Percentiles rank a stretch among this genome's conserved stretches.
Evolutionary conservation across 768 basidiomycete species (phyloP).

Genomic region (Trametes gibbosa): DNA sequence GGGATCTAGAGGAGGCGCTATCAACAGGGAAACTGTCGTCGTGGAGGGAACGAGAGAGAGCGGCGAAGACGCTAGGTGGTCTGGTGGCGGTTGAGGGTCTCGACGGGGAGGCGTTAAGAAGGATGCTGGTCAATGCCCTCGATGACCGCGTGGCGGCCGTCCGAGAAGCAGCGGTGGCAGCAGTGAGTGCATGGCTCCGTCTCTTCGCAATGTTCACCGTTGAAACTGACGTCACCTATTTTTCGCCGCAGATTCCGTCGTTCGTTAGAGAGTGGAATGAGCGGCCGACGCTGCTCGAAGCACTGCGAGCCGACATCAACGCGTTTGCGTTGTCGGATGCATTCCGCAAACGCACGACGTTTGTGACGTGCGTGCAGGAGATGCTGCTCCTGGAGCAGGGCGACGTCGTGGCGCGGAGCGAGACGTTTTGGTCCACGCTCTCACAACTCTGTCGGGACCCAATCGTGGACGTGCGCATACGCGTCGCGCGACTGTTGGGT

Average conservation of each 20-base stretch:
- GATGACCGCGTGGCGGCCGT: constrained; percentile 84
- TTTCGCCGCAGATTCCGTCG: constrained; percentile 11
- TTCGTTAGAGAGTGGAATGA: constrained; percentile 20
- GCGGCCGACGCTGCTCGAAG: constrained; percentile 16
- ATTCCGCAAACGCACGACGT: constrained; percentile 44
- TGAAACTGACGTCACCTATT: background rate
- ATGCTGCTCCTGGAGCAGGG: constrained; percentile 41
- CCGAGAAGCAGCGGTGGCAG: constrained; percentile 65
- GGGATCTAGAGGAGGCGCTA: constrained; percentile 39
- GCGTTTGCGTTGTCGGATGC: constrained; percentile 17
- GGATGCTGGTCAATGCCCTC: constrained; percentile 58
- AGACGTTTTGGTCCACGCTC: constrained; percentile 55
- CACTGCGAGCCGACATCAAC: constrained; percentile 16
- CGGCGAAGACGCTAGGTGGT: constrained; percentile 53
- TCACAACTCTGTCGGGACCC: constrained; percentile 56
- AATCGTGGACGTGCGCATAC: constrained; percentile 84
- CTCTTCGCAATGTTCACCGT: background rate
- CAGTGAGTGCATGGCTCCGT: constrained; percentile 43
- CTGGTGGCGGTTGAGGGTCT: constrained; percentile 45
- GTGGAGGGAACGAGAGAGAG: constrained; percentile 81
- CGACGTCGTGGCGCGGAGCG: constrained; percentile 38
- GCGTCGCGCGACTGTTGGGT: constrained; percentile 72
- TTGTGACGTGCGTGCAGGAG: constrained; percentile 69
- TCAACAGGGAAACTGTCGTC: constrained; percentile 62
- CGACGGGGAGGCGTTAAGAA: constrained; percentile 45